Conservation (phyloP, 2,329 filamentous ascomycete genomes). For the Aspergillus sp. region DNA sequence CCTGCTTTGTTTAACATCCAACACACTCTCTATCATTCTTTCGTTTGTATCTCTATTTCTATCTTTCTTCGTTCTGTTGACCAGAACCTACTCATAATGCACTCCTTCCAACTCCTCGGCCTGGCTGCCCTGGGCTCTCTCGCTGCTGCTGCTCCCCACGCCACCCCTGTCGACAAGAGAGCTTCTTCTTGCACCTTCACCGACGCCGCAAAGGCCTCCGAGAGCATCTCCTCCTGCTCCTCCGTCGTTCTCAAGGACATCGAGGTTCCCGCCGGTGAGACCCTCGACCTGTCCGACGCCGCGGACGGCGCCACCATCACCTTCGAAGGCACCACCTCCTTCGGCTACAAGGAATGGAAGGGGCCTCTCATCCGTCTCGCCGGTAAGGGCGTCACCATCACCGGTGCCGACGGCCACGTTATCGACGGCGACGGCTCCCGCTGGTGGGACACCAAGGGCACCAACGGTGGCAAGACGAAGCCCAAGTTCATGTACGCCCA, state of each 20-base stretch:
- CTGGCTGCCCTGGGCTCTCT: slow-evolving; percentile 12
- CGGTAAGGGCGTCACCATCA: slow-evolving; percentile 52
- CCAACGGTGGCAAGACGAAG: slow-evolving; percentile 58
- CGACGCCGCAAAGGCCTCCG: slow-evolving; percentile 44
- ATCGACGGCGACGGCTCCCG: slow-evolving; percentile 54
- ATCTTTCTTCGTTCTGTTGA: slow-evolving; percentile 8
- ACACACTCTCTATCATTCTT: neutral
- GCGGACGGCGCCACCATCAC: slow-evolving; percentile 49
- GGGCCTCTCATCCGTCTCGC: slow-evolving; percentile 61
- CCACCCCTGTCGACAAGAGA: slow-evolving; percentile 19
- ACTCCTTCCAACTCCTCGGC: slow-evolving; percentile 14
- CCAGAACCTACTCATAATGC: slow-evolving; percentile 13
- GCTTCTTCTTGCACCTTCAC: slow-evolving; percentile 53
- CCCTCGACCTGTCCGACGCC: slow-evolving; percentile 55
- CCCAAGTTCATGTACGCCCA: slow-evolving; percentile 58
- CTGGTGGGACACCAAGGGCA: slow-evolving; percentile 61
- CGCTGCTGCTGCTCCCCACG: slow-evolving; percentile 16
- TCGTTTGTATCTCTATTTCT: neutral
- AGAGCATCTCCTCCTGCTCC: slow-evolving; percentile 49
- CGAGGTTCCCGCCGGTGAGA: slow-evolving; percentile 53
- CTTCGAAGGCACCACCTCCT: slow-evolving; percentile 64
- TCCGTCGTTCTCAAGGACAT: slow-evolving; percentile 52
- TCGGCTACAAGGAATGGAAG: slow-evolving; percentile 61
- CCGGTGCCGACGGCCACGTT: slow-evolving; percentile 46
- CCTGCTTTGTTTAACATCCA: too few species aligned